Conservation (phyloP, 768 basidiomycete species). For the Boletellus emodensis region DNA sequence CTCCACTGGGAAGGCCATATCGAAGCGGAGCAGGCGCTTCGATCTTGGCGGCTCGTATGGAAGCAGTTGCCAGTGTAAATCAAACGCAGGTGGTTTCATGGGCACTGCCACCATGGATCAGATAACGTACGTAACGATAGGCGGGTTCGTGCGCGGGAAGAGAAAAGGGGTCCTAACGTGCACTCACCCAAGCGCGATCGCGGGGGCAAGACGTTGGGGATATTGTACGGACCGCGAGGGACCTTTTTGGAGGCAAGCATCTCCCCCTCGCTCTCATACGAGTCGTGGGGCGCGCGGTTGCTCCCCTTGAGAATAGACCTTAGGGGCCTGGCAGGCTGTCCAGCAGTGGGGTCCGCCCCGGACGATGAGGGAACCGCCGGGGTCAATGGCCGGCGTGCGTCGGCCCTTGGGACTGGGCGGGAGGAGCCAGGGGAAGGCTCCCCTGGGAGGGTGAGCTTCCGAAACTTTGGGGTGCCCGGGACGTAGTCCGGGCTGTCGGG, state of each 20-base stretch:
- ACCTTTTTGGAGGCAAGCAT: conserved; percentile 19
- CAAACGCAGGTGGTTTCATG: conserved; percentile 39
- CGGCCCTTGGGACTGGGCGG: conserved; percentile 14
- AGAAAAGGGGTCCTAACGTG: not conserved
- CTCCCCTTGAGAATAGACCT: conserved; percentile 31
- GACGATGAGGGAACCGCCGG: conserved; percentile 16
- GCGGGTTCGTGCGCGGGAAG: conserved; percentile 1
- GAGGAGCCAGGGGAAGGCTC: conserved; percentile 7
- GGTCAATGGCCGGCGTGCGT: conserved; percentile 17
- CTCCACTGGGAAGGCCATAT: conserved; percentile 44
- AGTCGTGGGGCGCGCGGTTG: conserved; percentile 13
- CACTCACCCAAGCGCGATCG: conserved; percentile 27
- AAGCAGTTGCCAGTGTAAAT: conserved; percentile 48
- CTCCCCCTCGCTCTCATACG: conserved; percentile 31
- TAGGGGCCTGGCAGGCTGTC: conserved; percentile 22
- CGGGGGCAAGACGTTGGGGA: conserved; percentile 20
- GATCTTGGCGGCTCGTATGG: conserved; percentile 34
- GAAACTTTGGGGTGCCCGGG: conserved; percentile 22
- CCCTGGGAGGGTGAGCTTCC: conserved; percentile 18
- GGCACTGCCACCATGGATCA: conserved; percentile 30
- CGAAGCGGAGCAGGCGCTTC: conserved; percentile 44
- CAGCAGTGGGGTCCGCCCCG: conserved; percentile 19
- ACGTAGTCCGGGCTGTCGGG: conserved; percentile 13
- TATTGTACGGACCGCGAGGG: conserved; percentile 17
- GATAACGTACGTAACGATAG: conserved; percentile 25